Conservation (phyloP, 225 moss, liverwort and hornwort genomes). For the Sphagnum contortum region DNA sequence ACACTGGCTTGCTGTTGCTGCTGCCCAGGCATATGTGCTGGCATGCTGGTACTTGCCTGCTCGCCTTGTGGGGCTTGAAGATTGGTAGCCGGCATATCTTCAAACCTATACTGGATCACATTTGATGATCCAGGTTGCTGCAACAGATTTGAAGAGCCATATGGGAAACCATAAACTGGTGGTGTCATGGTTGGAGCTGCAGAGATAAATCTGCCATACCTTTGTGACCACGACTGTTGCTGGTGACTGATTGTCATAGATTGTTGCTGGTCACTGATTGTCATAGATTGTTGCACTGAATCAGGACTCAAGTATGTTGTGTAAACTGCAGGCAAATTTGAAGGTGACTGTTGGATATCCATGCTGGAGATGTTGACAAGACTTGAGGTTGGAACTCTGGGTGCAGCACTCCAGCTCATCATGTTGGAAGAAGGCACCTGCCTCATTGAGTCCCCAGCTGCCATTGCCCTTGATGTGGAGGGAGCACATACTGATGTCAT, state of each 20-base stretch:
- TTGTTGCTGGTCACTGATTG: neutral
- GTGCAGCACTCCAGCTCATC: no score
- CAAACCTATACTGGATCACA: neutral
- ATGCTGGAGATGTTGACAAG: no score
- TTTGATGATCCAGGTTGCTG: no score
- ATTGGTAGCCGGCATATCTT: slow-evolving; percentile 9
- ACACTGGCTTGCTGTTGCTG: neutral
- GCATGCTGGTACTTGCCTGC: slow-evolving; percentile 6
- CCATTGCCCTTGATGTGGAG: neutral
- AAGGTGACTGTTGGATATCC: slow-evolving; percentile 7
- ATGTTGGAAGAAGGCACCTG: no score
- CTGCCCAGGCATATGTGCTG: slow-evolving; percentile 1
- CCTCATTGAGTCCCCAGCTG: no score
- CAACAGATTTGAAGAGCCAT: no score
- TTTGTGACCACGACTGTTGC: neutral
- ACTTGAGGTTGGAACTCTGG: no score
- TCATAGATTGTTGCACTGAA: neutral
- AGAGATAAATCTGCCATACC: neutral
- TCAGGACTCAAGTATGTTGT: neutral
- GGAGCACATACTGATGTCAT: neutral
- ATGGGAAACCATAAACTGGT: no score
- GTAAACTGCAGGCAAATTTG: neutral
- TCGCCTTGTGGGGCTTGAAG: slow-evolving; percentile 4
- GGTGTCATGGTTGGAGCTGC: neutral
- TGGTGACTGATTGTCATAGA: neutral